Conservation (phyloP, 352 stramenopile species). For the Globisporangium megalacanthum region DNA sequence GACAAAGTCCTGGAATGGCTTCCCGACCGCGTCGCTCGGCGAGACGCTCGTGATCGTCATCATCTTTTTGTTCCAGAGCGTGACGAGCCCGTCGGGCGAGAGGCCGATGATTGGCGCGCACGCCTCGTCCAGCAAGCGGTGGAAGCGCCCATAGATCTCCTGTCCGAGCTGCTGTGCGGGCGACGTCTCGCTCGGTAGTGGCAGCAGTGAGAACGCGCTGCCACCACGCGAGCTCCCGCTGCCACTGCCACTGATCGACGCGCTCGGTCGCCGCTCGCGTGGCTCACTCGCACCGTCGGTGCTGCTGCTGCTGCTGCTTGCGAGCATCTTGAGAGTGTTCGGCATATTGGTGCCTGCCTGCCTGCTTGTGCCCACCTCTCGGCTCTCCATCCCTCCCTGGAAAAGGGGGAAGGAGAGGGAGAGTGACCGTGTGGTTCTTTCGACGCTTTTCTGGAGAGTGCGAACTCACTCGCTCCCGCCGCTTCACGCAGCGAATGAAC, state of each 20-base stretch:
- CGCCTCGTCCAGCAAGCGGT: conserved; percentile 44
- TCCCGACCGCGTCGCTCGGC: conserved; percentile 22
- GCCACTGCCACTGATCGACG: background rate
- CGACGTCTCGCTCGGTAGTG: conserved; percentile 2
- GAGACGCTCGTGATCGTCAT: conserved; percentile 31
- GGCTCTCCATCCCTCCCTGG: no score
- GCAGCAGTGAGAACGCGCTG: background rate
- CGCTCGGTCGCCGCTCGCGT: background rate
- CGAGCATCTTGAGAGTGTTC: conserved; percentile 1
- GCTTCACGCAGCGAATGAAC: no score
- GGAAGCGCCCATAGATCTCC: conserved; percentile 22
- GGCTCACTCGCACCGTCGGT: background rate
- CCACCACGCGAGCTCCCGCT: conserved; percentile 4
- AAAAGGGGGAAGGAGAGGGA: no score
- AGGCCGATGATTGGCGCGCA: conserved; percentile 47
- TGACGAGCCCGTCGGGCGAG: conserved; percentile 32
- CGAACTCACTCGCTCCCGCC: no score
- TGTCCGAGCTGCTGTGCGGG: conserved; percentile 6
- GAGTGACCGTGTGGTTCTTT: no score
- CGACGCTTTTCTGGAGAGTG: no score
- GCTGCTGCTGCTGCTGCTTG: background rate
- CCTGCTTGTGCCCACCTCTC: background rate
- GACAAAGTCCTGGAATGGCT: conserved; percentile 33
- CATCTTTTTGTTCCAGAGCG: conserved; percentile 66
- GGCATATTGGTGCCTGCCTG: background rate